These are phyloP conservation scores for Coriolopsis trogii DNA, from an alignment of 1,284 basidiomycete species.

Conservation along the genomic window DNA sequence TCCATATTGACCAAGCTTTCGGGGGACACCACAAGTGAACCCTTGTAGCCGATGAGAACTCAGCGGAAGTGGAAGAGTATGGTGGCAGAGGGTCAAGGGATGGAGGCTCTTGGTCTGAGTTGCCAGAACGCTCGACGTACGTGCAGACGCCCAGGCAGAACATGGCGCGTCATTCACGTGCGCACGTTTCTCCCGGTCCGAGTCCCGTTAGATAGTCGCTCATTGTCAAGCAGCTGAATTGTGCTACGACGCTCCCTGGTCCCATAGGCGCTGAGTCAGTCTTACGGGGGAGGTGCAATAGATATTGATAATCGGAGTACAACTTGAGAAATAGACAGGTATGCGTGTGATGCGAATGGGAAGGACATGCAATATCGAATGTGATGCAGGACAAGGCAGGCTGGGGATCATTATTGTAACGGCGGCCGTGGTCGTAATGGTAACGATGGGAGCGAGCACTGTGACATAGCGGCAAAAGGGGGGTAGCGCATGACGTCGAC, in stretches of 20 bases:
- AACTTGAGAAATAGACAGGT: not conserved
- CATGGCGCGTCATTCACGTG: slow-evolving; percentile 11
- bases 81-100: not conserved
- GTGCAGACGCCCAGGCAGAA: slow-evolving; percentile 2
- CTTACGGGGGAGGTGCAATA: too few relatives aligned
- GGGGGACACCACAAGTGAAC: not conserved
- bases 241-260: too few relatives aligned
- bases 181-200: slow-evolving; percentile 8
- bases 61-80: not conserved
- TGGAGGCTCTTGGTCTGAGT: not conserved
- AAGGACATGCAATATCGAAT: not conserved
- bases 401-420: not conserved
- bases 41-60: not conserved
- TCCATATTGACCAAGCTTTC: slow-evolving; percentile 20
- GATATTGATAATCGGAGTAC: slow-evolving; percentile 6
- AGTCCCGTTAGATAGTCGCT: too few relatives aligned
- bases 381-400: not conserved
- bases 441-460: not conserved
- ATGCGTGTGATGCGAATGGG: not conserved
- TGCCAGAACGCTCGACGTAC: not conserved
- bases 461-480: not conserved
- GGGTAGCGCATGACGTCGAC: not conserved
- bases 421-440: not conserved
- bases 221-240: too few relatives aligned
- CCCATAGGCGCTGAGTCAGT: too few relatives aligned